phyloP scores from a whole-genome alignment of 2,329 filamentous ascomycete genomes.

The Phyllosticta paracitricarpa region DNA sequence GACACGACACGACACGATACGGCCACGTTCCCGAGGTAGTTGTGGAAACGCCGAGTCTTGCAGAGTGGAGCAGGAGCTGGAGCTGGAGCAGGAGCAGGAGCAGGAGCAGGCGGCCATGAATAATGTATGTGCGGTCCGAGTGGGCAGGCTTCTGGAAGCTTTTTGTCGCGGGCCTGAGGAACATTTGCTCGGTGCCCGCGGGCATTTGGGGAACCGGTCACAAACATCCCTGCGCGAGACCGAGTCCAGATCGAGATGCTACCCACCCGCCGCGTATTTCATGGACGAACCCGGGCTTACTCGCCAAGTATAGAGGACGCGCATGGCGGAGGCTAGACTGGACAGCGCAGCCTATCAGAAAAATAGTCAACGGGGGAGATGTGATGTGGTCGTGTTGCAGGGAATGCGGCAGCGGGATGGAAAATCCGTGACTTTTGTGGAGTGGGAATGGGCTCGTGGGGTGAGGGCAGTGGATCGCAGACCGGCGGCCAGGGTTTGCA shows the following conservation, averaged over 20 bases:
- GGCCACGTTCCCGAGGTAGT: background rate
- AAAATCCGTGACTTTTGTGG: background rate
- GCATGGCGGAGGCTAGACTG: background rate
- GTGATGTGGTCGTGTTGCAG: background rate
- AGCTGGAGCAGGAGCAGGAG: background rate
- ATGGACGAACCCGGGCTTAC: background rate
- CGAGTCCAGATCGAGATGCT: background rate
- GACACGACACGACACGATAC: background rate
- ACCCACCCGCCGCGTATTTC: background rate
- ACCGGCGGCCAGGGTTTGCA: background rate
- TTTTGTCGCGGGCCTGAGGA: background rate
- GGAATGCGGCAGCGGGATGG: conserved; percentile 9
- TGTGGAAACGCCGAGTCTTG: background rate
- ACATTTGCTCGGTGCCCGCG: background rate
- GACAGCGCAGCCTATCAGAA: background rate
- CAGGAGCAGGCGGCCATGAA: background rate
- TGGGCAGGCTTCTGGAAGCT: background rate
- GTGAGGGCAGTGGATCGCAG: background rate
- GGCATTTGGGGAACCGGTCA: background rate
- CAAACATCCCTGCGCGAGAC: background rate
- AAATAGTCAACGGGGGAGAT: background rate
- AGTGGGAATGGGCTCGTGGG: background rate
- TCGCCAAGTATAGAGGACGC: background rate
- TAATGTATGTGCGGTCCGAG: background rate
- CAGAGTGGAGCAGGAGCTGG: background rate